Base-by-base conservation (phyloP, 176 grass and related monocot species). In the Rhynchospora tenuis region DNA sequence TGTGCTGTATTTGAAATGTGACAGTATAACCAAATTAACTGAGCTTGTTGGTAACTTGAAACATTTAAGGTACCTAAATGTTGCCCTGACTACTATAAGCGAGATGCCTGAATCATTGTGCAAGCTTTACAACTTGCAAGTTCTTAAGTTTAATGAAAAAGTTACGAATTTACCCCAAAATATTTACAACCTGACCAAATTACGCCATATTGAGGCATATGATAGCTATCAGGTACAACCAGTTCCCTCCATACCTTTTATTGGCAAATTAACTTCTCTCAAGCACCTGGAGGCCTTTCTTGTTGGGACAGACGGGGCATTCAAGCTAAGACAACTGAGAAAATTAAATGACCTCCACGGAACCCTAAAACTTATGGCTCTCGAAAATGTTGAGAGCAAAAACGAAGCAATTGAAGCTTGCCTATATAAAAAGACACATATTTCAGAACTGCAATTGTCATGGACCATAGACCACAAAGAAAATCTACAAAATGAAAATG, bases 91-190 rank as follows among this genome's bases (percentile, higher is more conserved):
- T 0, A 9, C 1, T 0, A 42, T 50, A 9, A 4, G 51, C 8
- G 13, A 73, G 70, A 33, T 90, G 7, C 89, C 89, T 4, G 31
- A 63, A 52, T 74, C 62, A 54, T 23, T 86, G 28, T 72, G 2
- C 13, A 79, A 66, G 68, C 80, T 90, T 83, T 90, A 90, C 70
- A 79, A 85, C 33, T n/a, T 90, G 54, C 89, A 65, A 64, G 38
- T 68, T 3, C 10, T 90, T 9, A 10, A 86, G n/a, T 42, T 76
- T 7, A 7, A 62, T 24, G 38, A 43, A 61, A 43, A 11, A 64
- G 24, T 27, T 63, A 48, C 48, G 54, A 78, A 2, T 0, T 0
- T 0, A 80, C 67, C n/a, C 0, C 0, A 0, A 64, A 24, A 7
- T 31, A 52, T 77, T 47, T 4, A 28, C 29, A 42, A 48, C 58